These are phyloP conservation scores for Globisporangium echinulatum DNA, from an alignment of 352 stramenopile species.

Conservation along the genomic window DNA sequence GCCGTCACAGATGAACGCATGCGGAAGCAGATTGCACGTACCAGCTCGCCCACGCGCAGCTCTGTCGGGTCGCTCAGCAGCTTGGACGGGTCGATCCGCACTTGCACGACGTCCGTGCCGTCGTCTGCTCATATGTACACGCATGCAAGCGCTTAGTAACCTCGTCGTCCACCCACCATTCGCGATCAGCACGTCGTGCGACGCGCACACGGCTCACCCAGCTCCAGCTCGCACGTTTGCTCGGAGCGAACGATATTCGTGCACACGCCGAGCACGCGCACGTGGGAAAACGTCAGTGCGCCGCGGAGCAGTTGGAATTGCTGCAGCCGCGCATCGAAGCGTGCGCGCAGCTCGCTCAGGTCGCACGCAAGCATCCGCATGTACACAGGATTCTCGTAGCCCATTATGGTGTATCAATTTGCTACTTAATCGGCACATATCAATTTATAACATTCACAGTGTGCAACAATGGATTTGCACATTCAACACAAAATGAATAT, in stretches of 20 bases:
- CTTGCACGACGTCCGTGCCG: conserved; percentile 25
- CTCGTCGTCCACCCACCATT: background rate
- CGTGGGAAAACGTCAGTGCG: conserved; percentile 11
- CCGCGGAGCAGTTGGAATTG: conserved; percentile 16
- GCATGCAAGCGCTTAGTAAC: background rate
- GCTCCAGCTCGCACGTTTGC: conserved; percentile 16
- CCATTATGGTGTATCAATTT: background rate
- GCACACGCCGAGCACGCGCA: conserved; percentile 30
- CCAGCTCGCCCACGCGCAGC: conserved; percentile 24
- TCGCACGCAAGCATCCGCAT: conserved; percentile 27
- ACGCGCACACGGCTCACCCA: conserved; percentile 16
- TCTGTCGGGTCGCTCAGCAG: conserved; percentile 6
- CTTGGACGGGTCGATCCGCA: conserved; percentile 14
- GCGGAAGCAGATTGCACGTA: conserved; percentile 1
- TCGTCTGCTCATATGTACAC: conserved; percentile 21
- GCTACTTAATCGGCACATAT: background rate
- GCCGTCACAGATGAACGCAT: background rate
- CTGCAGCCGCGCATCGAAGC: conserved; percentile 10
- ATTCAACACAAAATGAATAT: too few species aligned
- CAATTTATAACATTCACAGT: background rate
- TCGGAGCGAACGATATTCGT: conserved; percentile 9
- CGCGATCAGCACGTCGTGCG: background rate
- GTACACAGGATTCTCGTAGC: background rate
- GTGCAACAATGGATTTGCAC: too few species aligned
- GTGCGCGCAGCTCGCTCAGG: conserved; percentile 16